phyloP scores from a whole-genome alignment of 306 rosid genomes.

The Trichosanthes cucumerina region DNA sequence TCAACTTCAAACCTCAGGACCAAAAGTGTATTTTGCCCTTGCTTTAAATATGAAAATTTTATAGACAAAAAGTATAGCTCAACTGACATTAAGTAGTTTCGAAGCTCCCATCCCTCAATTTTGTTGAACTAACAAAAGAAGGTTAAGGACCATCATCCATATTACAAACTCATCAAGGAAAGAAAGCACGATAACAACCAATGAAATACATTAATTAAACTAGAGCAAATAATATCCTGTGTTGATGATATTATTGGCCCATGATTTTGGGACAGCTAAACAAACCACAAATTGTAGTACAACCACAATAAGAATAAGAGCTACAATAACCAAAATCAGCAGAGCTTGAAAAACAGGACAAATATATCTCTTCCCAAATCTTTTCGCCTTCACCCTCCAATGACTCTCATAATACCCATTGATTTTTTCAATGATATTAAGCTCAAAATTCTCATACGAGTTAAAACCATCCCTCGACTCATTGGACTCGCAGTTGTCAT shows the following conservation, averaged over 20 bases:
- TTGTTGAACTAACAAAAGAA: no score
- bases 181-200: no score
- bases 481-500: not conserved
- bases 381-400: not conserved
- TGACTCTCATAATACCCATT: not conserved
- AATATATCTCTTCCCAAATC: not conserved
- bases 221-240: not conserved
- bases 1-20: no score
- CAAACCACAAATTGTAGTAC: not conserved
- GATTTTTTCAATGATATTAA: not conserved
- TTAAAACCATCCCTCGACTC: not conserved
- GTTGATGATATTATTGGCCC: not conserved
- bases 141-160: no score
- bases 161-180: no score
- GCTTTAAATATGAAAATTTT: no score
- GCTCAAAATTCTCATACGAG: not conserved
- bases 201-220: no score
- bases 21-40: no score
- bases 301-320: not conserved
- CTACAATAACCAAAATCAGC: not conserved
- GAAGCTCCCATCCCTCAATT: no score
- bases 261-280: constrained; percentile 1
- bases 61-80: no score
- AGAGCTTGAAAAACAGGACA: not conserved
- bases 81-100: no score